phyloP scores from a whole-genome alignment of 257 asterid species.

The Ilex aquifolium region DNA sequence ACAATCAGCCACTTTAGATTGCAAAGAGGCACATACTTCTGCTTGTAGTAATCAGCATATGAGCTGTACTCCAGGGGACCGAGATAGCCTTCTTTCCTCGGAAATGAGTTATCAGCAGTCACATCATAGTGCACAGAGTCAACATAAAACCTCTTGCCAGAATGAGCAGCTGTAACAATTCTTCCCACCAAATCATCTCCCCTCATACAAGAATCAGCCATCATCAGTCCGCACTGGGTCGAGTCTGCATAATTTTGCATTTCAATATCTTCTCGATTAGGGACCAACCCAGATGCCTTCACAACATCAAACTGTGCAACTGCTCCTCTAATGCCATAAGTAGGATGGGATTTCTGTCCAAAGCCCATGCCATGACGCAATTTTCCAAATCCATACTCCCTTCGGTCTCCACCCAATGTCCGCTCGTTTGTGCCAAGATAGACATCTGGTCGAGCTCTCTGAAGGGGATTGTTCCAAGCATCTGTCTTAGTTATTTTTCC shows the following conservation, averaged over 20 bases:
- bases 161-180: constrained; percentile 96
- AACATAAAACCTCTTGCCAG: constrained; percentile 96
- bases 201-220: constrained; percentile 74
- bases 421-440: constrained; percentile 95
- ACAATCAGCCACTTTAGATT: constrained; percentile 7
- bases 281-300: constrained; percentile 88
- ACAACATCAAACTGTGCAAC: constrained; percentile 92
- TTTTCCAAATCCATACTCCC: constrained; percentile 95
- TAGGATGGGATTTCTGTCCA: constrained; percentile 85
- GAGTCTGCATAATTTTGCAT: constrained; percentile 33
- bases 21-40: constrained; percentile 54
- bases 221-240: constrained; percentile 48
- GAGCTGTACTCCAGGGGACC: constrained; percentile 97
- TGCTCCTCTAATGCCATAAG: constrained; percentile 97
- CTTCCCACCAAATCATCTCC: constrained; percentile 69
- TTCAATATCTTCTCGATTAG: constrained; percentile 43
- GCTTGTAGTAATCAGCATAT: constrained; percentile 95
- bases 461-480: constrained; percentile 94
- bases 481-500: constrained; percentile 54
- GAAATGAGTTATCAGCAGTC: constrained; percentile 96
- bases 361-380: constrained; percentile 77
- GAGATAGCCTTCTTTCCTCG: constrained; percentile 98
- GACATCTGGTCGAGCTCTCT: constrained; percentile 98
- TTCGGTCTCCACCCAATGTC: constrained; percentile 88
- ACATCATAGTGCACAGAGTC: constrained; percentile 86